Evolutionary conservation across 768 basidiomycete species (phyloP).

Genomic region (Aureoboletus auriporus): DNA sequence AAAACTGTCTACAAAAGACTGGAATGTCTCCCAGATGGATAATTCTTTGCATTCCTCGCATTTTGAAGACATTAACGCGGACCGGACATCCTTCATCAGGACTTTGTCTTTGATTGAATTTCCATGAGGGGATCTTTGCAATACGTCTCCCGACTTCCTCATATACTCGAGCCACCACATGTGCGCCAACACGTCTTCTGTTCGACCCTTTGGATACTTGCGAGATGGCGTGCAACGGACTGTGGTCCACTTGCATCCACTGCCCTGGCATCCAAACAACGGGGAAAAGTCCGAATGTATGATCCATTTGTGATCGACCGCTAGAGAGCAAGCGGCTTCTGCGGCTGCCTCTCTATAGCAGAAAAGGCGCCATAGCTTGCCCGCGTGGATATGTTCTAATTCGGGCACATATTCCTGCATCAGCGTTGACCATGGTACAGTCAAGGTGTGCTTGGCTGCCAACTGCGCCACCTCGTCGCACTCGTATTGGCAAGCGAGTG

Average conservation of each 20-base stretch:
- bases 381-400: constrained; percentile 9
- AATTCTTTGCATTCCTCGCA: not conserved
- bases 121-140: constrained; percentile 1
- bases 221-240: constrained; percentile 2
- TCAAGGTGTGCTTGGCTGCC: constrained; percentile 9
- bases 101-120: constrained; percentile 1
- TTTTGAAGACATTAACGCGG: constrained; percentile 4
- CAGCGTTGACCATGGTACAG: not conserved
- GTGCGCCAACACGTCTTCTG: not conserved
- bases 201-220: constrained; percentile 1
- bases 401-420: constrained; percentile 1
- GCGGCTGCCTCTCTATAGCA: constrained; percentile 8
- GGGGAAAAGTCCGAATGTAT: too few relatives aligned
- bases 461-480: not conserved
- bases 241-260: not conserved
- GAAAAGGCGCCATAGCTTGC: constrained; percentile 3
- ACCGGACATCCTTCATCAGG: not conserved
- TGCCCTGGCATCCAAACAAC: constrained; percentile 3
- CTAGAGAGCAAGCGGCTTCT: not conserved
- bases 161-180: constrained; percentile 15
- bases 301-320: constrained; percentile 12
- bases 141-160: constrained; percentile 4
- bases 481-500: constrained; percentile 10
- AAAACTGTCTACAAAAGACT: constrained; percentile 9
- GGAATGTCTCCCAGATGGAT: not conserved